Evolutionary conservation across 2,329 filamentous ascomycete genomes (phyloP), one percentile per base, ranked within the genome.

Genomic region (Chalaropsis thielavioides): DNA sequence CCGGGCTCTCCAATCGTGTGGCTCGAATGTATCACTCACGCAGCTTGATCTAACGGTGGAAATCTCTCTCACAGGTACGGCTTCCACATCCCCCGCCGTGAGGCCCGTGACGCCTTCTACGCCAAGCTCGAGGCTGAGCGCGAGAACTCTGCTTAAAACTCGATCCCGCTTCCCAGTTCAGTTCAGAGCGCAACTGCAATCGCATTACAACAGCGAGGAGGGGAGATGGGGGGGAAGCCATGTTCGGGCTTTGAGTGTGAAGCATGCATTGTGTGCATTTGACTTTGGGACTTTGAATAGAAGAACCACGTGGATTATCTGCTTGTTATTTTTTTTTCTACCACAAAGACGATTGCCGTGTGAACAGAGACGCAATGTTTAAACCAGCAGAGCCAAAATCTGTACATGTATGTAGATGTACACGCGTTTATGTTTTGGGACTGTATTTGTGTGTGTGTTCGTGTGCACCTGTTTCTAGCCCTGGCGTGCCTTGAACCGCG

Each of bases 81-180:
- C 73, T 85, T 73, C 77, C 82, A 85, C 76, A 75, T 83, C 72
- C 82, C 82, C 70, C 81, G 82, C 74, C 83, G 80, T 71, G 73
- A 78, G 72, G 78, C 77, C 69, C 82, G 82, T 72, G 82, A 85
- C 75, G 75, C 75, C 74, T 79, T 78, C 79, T 84, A 84, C 77
- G 74, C 74, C 75, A 78, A 82, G 75, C 75, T 83, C 68, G 82
- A 84, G 77, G 77, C 78, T 70, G 74, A 83, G 74, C 81, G 81
- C 67, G 80, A 72, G 63, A 71, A 73, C 67, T 73, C 74, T 69
- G 67, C 63, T 67, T 69, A 68, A 61, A 61, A 40, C n/a, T 15
- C 24, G 61, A 35, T 38, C 46, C 41, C 27, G 51, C 19, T 51
- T 24, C 46, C 27, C 27, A 49, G 24, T 63, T 13, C 27, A 49